Evolutionary conservation across 257 asterid species (phyloP).

Genomic region (Lantana camara): DNA sequence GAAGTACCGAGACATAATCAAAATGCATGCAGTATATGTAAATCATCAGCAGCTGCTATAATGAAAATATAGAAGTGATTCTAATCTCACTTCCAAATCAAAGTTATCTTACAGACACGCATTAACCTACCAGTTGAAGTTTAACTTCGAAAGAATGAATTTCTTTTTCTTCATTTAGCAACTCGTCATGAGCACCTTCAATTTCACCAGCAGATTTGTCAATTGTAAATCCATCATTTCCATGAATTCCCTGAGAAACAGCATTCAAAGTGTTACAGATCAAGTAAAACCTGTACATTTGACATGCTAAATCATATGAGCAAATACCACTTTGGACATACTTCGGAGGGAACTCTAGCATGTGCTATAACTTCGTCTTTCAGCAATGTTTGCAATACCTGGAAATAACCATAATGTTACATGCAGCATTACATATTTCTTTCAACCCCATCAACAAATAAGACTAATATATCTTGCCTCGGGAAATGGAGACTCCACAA

Average conservation of each 20-base stretch:
- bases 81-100: neutral
- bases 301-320: neutral
- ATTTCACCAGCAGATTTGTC: conserved; percentile 84
- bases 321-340: conserved; percentile 25
- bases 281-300: neutral
- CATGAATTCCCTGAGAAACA: conserved; percentile 55
- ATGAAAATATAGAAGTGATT: neutral
- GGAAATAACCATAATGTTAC: conserved; percentile 25
- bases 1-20: neutral
- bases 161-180: conserved; percentile 95
- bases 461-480: conserved; percentile 58
- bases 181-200: conserved; percentile 85
- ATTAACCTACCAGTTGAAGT: conserved; percentile 76
- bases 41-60: conserved; percentile 12
- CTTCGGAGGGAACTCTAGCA: conserved; percentile 77
- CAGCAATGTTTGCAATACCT: conserved; percentile 85
- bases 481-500: conserved; percentile 91
- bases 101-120: conserved; percentile 16
- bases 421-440: conserved; percentile 4
- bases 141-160: conserved; percentile 92
- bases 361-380: conserved; percentile 75
- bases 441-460: conserved; percentile 1
- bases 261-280: neutral
- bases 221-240: conserved; percentile 74
- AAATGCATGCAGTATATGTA: conserved; percentile 1